These are phyloP conservation scores for Sphagnurus paluster DNA, from an alignment of 1,284 basidiomycete genomes.

Conservation along the genomic window DNA sequence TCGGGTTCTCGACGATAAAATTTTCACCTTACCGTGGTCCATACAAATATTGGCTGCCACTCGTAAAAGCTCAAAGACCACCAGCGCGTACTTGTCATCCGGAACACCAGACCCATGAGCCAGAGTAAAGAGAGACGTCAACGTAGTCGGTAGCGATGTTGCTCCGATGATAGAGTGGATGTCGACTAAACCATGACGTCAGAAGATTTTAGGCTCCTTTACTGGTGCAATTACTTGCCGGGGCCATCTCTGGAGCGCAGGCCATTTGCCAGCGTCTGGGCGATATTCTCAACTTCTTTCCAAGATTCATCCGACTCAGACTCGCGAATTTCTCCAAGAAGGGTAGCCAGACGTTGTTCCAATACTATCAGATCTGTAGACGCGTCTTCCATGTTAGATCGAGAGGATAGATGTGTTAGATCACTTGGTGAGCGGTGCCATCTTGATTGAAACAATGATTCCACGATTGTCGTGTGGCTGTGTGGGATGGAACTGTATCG, in stretches of 20 bases:
- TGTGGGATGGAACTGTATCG: constrained; percentile 2
- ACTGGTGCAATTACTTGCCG: constrained; percentile 33
- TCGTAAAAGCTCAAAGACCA: constrained; percentile 67
- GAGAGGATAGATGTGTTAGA: not conserved
- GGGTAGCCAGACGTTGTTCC: constrained; percentile 31
- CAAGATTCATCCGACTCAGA: constrained; percentile 41
- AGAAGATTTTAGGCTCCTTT: constrained; percentile 14
- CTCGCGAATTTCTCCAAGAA: constrained; percentile 36
- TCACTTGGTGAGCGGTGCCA: no score
- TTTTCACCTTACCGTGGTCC: constrained; percentile 59
- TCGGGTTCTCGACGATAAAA: not conserved
- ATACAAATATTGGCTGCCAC: constrained; percentile 79
- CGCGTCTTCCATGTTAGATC: constrained; percentile 17
- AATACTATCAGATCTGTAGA: constrained; percentile 29
- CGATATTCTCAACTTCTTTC: constrained; percentile 50
- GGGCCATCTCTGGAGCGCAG: constrained; percentile 54
- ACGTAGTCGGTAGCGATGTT: constrained; percentile 60
- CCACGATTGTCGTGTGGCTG: constrained; percentile 15
- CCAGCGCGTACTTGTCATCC: constrained; percentile 41
- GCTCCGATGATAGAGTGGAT: constrained; percentile 68
- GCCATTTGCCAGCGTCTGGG: constrained; percentile 63
- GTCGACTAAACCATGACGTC: constrained; percentile 47
- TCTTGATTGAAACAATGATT: constrained; percentile 2
- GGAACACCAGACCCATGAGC: constrained; percentile 51
- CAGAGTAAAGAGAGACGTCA: constrained; percentile 58